A percentile compares a stretch with the other conserved stretches of the same genome.
Evolutionary conservation across 352 stramenopile species (phyloP).

Genomic region (Globisporangium spinosum): DNA sequence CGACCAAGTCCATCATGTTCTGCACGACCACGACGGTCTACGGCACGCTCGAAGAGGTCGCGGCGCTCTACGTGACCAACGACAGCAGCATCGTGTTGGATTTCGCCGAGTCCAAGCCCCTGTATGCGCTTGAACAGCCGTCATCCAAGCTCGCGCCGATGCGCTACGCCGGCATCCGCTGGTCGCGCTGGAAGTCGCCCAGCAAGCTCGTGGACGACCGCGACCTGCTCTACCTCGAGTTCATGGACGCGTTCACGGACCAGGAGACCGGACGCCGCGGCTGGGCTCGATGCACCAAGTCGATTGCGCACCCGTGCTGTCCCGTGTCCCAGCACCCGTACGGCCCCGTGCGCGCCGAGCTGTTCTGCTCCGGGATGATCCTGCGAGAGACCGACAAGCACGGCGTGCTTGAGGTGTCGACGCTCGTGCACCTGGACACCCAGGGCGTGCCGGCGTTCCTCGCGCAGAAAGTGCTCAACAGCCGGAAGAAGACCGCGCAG

Average conservation of each 20-base stretch:
- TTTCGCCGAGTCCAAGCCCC: slow-evolving; percentile 39
- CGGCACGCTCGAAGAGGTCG: slow-evolving; percentile 61
- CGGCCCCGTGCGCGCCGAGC: slow-evolving; percentile 44
- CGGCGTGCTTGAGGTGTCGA: slow-evolving; percentile 54
- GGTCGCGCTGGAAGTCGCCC: slow-evolving; percentile 55
- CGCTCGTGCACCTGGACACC: slow-evolving; percentile 52
- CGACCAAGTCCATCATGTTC: slow-evolving; percentile 50
- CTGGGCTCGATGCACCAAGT: slow-evolving; percentile 65
- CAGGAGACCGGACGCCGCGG: slow-evolving; percentile 46
- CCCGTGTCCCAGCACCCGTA: slow-evolving; percentile 55
- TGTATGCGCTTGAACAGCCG: slow-evolving; percentile 46
- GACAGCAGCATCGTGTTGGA: slow-evolving; percentile 46
- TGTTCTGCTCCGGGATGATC: slow-evolving; percentile 57
- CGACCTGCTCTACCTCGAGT: slow-evolving; percentile 59
- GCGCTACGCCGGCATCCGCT: slow-evolving; percentile 45
- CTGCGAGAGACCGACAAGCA: slow-evolving; percentile 52
- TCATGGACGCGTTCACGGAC: slow-evolving; percentile 70
- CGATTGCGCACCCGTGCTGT: slow-evolving; percentile 56
- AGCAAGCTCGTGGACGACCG: slow-evolving; percentile 45
- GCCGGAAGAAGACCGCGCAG: slow-evolving; percentile 43
- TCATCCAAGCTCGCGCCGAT: slow-evolving; percentile 39
- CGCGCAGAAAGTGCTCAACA: slow-evolving; percentile 38
- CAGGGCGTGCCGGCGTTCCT: slow-evolving; percentile 43
- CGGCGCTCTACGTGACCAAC: slow-evolving; percentile 46
- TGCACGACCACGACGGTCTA: slow-evolving; percentile 50